Base-by-base conservation (phyloP, 73 alveolate species). In the Paramecium sexaurelia region DNA sequence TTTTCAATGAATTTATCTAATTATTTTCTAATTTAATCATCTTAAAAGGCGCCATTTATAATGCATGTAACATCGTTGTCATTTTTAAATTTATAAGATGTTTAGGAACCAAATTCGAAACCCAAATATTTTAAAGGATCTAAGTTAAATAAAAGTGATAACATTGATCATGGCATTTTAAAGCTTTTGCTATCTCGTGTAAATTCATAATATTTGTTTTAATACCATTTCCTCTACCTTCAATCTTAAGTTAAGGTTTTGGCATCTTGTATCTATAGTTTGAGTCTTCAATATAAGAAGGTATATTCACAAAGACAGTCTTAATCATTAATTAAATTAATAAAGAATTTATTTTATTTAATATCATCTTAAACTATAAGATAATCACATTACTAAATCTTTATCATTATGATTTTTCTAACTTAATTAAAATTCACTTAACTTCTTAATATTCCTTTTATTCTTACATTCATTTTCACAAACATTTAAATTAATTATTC, bases 211-310 rank as follows among this genome's bases (percentile, higher is more conserved):
- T 45, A 92, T 96, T 95, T 19, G 98, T 96, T 85, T 95, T 95
- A 66, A 95, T 95, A 40, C 99, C 99, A 90, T 96, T 96, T 24
- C 98, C 98, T 92, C 95, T 92, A 66, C 97, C 93, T 86, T 95
- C 98, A 40, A 93, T 93, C 95, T 95, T 95, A 75, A 95, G 83
- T 15, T 55, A 33, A 93, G 96, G 91, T 40, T 94, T 96, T 35
- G 99, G 99, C 99, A 96, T 96, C 91, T 96, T 92, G 91, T 96
- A 96, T 56, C 97, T 95, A 57, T 96, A 94, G 57, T 88, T 88
- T 56, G 97, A 98, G 89, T 96, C 99, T 75, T 96, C 95, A 66
- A 95, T 95, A 85, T 95, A 93, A 0, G 97, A 91, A 20, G 99
- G 99, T 20, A 96, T 96, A 82, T 96, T 96, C 91, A 96, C 73